A percentile compares a stretch with the other conserved stretches of the same genome.
Evolutionary conservation across 2,329 filamentous ascomycete genomes (phyloP).

Genomic region (Pseudocercospora cruenta): DNA sequence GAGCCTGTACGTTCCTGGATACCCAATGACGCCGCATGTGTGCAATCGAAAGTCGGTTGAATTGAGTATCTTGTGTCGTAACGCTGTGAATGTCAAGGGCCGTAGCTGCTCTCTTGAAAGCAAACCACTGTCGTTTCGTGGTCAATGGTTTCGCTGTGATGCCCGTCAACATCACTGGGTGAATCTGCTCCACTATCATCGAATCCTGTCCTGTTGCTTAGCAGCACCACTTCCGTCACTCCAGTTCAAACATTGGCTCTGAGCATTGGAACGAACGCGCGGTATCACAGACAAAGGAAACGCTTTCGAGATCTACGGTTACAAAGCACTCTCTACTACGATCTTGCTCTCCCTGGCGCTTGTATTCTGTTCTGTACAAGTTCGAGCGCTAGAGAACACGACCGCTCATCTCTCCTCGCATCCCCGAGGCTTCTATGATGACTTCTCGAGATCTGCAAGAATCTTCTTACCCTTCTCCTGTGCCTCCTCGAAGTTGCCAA

Average conservation of each 20-base stretch:
- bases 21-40: too few relatives aligned
- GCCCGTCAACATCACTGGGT: neutral
- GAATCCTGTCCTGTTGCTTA: neutral
- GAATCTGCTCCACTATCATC: neutral
- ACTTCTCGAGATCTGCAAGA: conserved; percentile 81
- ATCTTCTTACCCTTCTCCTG: conserved; percentile 99
- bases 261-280: neutral
- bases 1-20: too few relatives aligned
- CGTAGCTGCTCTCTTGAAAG: neutral
- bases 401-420: conserved; percentile 22
- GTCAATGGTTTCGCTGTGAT: neutral
- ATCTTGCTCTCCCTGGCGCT: conserved; percentile 31
- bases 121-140: neutral
- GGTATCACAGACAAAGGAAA: conserved; percentile 29
- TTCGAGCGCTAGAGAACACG: conserved; percentile 29
- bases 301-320: conserved; percentile 35
- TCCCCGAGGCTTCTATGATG: conserved; percentile 26
- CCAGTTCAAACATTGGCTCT: neutral
- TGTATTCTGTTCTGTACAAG: conserved; percentile 34
- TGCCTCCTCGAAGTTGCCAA: conserved; percentile 91
- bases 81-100: too few relatives aligned
- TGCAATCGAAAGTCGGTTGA: too few relatives aligned
- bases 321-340: conserved; percentile 28
- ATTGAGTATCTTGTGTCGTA: too few relatives aligned
- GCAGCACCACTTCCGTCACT: neutral